These are phyloP conservation scores for Helicostylum pulchrum DNA, from an alignment of 192 early-diverging fungal genomes.

Conservation along the genomic window DNA sequence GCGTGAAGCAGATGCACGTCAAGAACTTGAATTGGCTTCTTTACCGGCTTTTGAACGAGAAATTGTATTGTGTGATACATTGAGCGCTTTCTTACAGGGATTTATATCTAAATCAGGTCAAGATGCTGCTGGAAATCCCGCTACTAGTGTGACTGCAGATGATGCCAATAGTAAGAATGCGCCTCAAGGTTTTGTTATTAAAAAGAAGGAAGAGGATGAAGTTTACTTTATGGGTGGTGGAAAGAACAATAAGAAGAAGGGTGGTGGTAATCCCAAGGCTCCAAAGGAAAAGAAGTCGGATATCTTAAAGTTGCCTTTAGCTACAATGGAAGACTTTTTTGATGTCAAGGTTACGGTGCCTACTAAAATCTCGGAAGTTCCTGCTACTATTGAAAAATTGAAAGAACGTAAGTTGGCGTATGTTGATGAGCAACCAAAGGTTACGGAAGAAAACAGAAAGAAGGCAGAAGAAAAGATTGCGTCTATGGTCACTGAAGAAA, in stretches of 20 bases:
- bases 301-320: slow-evolving; percentile 66
- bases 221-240: slow-evolving; percentile 73
- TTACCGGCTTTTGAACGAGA: slow-evolving; percentile 84
- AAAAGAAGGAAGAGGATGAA: slow-evolving; percentile 77
- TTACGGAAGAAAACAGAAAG: slow-evolving; percentile 82
- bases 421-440: slow-evolving; percentile 69
- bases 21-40: slow-evolving; percentile 83
- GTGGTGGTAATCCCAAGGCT: slow-evolving; percentile 45
- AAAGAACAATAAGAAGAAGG: slow-evolving; percentile 58
- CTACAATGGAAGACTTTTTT: slow-evolving; percentile 75
- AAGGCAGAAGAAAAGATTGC: slow-evolving; percentile 84
- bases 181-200: slow-evolving; percentile 75
- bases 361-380: slow-evolving; percentile 61
- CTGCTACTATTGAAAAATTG: slow-evolving; percentile 68
- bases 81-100: slow-evolving; percentile 70
- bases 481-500: slow-evolving; percentile 37
- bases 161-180: slow-evolving; percentile 60
- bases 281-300: slow-evolving; percentile 46
- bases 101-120: slow-evolving; percentile 12
- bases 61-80: slow-evolving; percentile 75
- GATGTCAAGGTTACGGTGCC: slow-evolving; percentile 80
- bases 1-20: slow-evolving; percentile 62
- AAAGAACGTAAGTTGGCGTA: slow-evolving; percentile 67
- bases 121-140: slow-evolving; percentile 19
- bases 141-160: slow-evolving; percentile 32